Evolutionary conservation across 805 yeast genomes (phyloP), one percentile per base, ranked within the genome.

Genomic region (Hanseniaspora taiwanica): DNA sequence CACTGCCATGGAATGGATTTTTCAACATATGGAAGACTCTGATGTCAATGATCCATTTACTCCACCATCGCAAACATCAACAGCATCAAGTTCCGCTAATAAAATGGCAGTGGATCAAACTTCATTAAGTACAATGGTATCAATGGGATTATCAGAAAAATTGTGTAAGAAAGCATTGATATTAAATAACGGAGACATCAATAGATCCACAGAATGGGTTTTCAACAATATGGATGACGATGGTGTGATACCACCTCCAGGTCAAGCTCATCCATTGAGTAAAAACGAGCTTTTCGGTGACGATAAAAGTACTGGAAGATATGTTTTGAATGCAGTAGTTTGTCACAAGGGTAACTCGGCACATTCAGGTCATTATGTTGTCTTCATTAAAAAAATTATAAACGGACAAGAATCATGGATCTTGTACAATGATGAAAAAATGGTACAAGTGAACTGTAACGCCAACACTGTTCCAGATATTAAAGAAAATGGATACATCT

Each of bases 291-390:
- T 19, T 5, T 46, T 39, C 39, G 62, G 60, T 2, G 39, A 42
- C 25, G 12, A 40, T 1, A 27, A 42, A 1, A 40, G 40, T 2
- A 38, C 44, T 27, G 40, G 48, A 51, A 27, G 17, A 3, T 59
- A 58, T 35, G 35, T 44, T n/a, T 58, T 87, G 37, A 65, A 69
- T 35, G 80, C 81, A 0, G 78, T 82, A 4, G 66, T 87, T 13
- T 85, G 95, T 55, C 96, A 86, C 58, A 87, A 86, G 56, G 96
- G 96, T 6, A 67, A 76, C 2, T 80, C 94, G 10, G 80, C 84
- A 1, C 95, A 87, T 48, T 82, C 94, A 0, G 96, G 96, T 1
- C 96, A 86, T 56, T 86, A 86, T 57, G 96, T 87, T 32, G 82
- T 78, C 1, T 86, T 81, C 51, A 64, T 82, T 24, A 70, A 66